phyloP scores from a whole-genome alignment of 768 basidiomycete genomes.

The Tubosaeta brunneosetosa region DNA sequence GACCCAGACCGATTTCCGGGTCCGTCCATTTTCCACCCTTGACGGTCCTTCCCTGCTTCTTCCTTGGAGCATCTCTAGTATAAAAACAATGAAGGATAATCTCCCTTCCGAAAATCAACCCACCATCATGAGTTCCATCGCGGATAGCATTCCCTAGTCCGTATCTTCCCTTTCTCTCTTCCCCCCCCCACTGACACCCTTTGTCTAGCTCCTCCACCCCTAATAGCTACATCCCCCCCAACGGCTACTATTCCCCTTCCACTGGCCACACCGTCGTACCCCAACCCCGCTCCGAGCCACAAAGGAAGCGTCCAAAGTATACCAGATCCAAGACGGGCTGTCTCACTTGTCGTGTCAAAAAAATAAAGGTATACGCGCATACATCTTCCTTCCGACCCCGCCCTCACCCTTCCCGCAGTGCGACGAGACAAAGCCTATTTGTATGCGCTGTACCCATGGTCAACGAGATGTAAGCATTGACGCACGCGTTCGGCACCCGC shows the following conservation, averaged over 20 bases:
- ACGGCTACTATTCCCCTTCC: slow-evolving; percentile 36
- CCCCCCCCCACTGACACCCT: slow-evolving; percentile 16
- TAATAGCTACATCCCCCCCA: slow-evolving; percentile 39
- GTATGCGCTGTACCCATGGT: slow-evolving; percentile 81
- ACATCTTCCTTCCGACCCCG: not conserved
- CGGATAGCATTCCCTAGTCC: slow-evolving; percentile 53
- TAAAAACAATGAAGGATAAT: slow-evolving; percentile 47
- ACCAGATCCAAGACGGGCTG: slow-evolving; percentile 94
- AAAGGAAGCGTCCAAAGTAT: slow-evolving; percentile 85
- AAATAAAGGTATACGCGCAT: slow-evolving; percentile 72
- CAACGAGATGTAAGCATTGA: slow-evolving; percentile 63
- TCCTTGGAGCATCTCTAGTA: slow-evolving; percentile 33
- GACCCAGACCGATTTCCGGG: slow-evolving; percentile 46
- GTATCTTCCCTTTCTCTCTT: slow-evolving; percentile 24
- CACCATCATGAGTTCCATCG: slow-evolving; percentile 42
- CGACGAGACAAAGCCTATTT: slow-evolving; percentile 85
- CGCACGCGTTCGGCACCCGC: slow-evolving; percentile 7
- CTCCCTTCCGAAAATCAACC: slow-evolving; percentile 31
- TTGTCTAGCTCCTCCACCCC: slow-evolving; percentile 33
- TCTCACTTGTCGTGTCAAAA: slow-evolving; percentile 88
- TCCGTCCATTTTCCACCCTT: slow-evolving; percentile 39
- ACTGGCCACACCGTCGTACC: slow-evolving; percentile 44
- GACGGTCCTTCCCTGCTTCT: slow-evolving; percentile 26
- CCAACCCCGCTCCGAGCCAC: slow-evolving; percentile 45
- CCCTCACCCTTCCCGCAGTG: slow-evolving; percentile 46